Evolutionary conservation across 208 protist species (phyloP).

Genomic region (Trypanosoma melophagium): DNA sequence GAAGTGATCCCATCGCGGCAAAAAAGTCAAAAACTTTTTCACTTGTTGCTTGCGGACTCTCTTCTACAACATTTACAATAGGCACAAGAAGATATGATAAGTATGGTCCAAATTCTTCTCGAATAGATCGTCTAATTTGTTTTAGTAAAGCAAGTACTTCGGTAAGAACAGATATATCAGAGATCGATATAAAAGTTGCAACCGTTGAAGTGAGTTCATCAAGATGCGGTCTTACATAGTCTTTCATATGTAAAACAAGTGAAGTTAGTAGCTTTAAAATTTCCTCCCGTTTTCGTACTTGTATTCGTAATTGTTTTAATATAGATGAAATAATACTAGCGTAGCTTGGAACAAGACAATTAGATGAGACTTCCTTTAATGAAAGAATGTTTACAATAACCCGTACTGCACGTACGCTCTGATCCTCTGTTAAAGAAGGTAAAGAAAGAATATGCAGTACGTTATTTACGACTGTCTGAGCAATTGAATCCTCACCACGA

Average conservation of each 20-base stretch:
- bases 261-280: slow-evolving; percentile 60
- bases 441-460: slow-evolving; percentile 79
- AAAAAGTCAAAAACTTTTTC: slow-evolving; percentile 81
- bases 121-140: slow-evolving; percentile 66
- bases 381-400: slow-evolving; percentile 77
- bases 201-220: slow-evolving; percentile 56
- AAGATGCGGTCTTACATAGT: slow-evolving; percentile 72
- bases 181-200: slow-evolving; percentile 50
- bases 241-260: slow-evolving; percentile 56
- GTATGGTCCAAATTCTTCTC: slow-evolving; percentile 83
- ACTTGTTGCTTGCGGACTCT: slow-evolving; percentile 45
- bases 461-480: slow-evolving; percentile 70
- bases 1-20: slow-evolving; percentile 63
- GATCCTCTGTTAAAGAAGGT: slow-evolving; percentile 79
- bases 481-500: slow-evolving; percentile 63
- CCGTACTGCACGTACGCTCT: slow-evolving; percentile 74
- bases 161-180: slow-evolving; percentile 60
- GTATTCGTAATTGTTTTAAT: slow-evolving; percentile 52
- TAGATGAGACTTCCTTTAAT: slow-evolving; percentile 50
- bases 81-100: slow-evolving; percentile 69
- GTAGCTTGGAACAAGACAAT: slow-evolving; percentile 53
- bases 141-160: slow-evolving; percentile 69
- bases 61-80: slow-evolving; percentile 61
- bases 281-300: slow-evolving; percentile 62
- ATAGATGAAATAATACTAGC: slow-evolving; percentile 65